phyloP scores from a whole-genome alignment of 2,329 filamentous ascomycete species.

The Setomelanomma holmii region DNA sequence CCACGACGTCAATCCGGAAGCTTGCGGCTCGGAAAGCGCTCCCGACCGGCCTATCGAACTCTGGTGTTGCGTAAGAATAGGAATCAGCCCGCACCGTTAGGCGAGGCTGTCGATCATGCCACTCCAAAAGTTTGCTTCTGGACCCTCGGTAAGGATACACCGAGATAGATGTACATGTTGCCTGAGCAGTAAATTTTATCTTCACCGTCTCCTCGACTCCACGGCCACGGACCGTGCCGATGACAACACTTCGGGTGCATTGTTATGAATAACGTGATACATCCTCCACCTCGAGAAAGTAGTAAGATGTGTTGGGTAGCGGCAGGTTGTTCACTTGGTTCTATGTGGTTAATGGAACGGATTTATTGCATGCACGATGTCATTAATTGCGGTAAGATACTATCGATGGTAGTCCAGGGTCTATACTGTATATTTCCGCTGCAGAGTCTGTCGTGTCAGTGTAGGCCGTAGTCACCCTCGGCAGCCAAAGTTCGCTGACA shows the following conservation, averaged over 20 bases:
- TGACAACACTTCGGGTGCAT: too few relatives aligned
- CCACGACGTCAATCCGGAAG: neutral
- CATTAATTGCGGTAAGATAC: too few relatives aligned
- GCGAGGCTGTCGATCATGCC: neutral
- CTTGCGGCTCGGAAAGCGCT: neutral
- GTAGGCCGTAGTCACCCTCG: slow-evolving; percentile 41
- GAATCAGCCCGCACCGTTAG: neutral
- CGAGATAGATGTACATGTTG: slow-evolving; percentile 6
- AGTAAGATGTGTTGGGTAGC: neutral
- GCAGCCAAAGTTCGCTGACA: slow-evolving; percentile 56
- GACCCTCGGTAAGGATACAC: neutral
- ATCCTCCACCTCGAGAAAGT: too few relatives aligned
- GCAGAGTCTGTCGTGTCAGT: slow-evolving; percentile 23
- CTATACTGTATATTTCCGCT: too few relatives aligned
- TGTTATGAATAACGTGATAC: too few relatives aligned
- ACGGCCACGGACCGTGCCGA: too few relatives aligned
- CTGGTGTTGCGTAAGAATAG: neutral
- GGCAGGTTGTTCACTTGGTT: slow-evolving; percentile 8
- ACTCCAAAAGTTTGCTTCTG: slow-evolving; percentile 37
- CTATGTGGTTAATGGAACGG: slow-evolving; percentile 11
- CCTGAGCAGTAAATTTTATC: too few relatives aligned
- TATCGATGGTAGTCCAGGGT: too few relatives aligned
- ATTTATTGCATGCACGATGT: neutral
- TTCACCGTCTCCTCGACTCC: too few relatives aligned
- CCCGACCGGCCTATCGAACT: neutral